Evolutionary conservation across 1,284 basidiomycete species (phyloP).

Genomic region (Cryptococcus sp.): DNA sequence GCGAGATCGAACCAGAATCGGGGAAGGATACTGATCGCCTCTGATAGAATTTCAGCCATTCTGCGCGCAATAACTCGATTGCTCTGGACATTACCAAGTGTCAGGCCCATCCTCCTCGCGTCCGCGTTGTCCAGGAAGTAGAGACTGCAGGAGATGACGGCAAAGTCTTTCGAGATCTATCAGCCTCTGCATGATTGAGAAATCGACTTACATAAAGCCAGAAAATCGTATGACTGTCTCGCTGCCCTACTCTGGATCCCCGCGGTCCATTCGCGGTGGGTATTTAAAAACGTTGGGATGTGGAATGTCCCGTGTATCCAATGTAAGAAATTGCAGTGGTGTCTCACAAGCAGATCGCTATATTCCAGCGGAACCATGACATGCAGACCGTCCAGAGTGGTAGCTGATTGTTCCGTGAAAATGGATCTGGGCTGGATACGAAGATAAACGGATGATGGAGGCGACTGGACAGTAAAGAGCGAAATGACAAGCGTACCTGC

Average conservation of each 20-base stretch:
- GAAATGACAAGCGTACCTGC: neutral
- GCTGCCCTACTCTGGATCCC: constrained; percentile 1
- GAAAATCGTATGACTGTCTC: constrained; percentile 16
- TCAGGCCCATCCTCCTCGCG: constrained; percentile 13
- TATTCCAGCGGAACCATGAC: constrained; percentile 14
- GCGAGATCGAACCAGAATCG: constrained; percentile 22
- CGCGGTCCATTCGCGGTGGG: constrained; percentile 34
- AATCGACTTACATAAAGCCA: constrained; percentile 17
- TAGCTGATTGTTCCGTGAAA: constrained; percentile 10
- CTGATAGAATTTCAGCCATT: neutral
- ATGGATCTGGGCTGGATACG: constrained; percentile 10
- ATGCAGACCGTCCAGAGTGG: constrained; percentile 14
- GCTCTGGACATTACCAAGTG: constrained; percentile 5
- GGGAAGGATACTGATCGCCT: constrained; percentile 11
- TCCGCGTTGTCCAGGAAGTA: constrained; percentile 21
- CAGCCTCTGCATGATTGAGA: neutral
- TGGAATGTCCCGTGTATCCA: constrained; percentile 35
- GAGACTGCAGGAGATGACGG: constrained; percentile 24
- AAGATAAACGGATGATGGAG: too few relatives aligned
- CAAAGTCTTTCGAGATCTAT: constrained; percentile 13
- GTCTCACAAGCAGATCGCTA: constrained; percentile 12
- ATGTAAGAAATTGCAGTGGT: constrained; percentile 22
- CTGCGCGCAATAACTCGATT: neutral
- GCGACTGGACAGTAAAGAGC: too few relatives aligned
- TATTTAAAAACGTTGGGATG: constrained; percentile 26